Percentiles rank a stretch among this genome's conserved stretches.
phyloP scores from a whole-genome alignment of 1,284 basidiomycete species.

The Boletus semigastroideus region DNA sequence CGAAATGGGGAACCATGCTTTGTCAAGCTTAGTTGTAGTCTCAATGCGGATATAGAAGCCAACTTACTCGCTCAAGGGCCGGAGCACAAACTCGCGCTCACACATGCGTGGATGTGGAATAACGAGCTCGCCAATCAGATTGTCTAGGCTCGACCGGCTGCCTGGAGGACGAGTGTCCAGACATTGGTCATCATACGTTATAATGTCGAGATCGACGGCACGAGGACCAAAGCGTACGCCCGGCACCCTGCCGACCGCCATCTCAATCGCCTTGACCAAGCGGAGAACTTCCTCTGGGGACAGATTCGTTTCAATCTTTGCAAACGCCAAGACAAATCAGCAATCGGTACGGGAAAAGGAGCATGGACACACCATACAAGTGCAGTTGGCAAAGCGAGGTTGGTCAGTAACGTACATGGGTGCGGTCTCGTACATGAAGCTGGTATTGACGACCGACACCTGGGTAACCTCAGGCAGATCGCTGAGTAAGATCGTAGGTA shows the following conservation, averaged over 20 bases:
- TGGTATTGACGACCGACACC: constrained; percentile 70
- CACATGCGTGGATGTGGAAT: constrained; percentile 75
- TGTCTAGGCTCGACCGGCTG: constrained; percentile 43
- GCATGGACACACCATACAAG: constrained; percentile 64
- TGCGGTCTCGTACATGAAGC: constrained; percentile 90
- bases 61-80: constrained; percentile 90
- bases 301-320: constrained; percentile 57
- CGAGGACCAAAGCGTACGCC: constrained; percentile 46
- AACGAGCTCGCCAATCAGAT: constrained; percentile 64
- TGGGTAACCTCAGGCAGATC: constrained; percentile 22
- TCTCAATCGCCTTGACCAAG: constrained; percentile 77
- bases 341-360: constrained; percentile 16
- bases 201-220: constrained; percentile 88
- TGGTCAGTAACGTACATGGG: constrained; percentile 97
- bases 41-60: constrained; percentile 30
- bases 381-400: constrained; percentile 89
- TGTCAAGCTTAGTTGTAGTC: background rate
- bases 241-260: constrained; percentile 76
- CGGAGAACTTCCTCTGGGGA: constrained; percentile 61
- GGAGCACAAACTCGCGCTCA: constrained; percentile 91
- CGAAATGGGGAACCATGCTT: constrained; percentile 72
- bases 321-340: background rate
- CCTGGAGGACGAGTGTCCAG: constrained; percentile 58
- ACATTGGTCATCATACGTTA: constrained; percentile 71
- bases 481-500: constrained; percentile 20